Evolutionary conservation across 2,329 filamentous ascomycete species (phyloP), one percentile per base, ranked within the genome.

Genomic region (Fusarium chlamydosporum): DNA sequence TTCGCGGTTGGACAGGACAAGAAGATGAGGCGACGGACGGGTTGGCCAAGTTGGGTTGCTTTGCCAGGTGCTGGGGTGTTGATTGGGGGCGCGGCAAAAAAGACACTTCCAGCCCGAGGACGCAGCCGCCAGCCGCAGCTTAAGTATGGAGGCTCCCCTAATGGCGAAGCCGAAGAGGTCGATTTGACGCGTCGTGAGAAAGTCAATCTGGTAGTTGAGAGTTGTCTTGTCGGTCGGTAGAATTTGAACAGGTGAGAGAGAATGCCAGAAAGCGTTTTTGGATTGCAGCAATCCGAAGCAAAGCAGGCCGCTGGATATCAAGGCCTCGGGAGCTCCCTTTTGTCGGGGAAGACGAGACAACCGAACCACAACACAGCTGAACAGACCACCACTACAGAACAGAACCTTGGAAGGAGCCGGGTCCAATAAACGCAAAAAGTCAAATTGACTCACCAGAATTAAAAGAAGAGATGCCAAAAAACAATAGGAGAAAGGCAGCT

Each of bases 21-120:
- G 47, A 63, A 65, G 53, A 59, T 69, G 69, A 72, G 71, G 71
- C 69, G 71, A 74, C 61, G 50, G 54, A 55, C 63, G 45, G 54
- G 53, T 68, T 70, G 63, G 53, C 55, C 52, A 57, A 62, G 63
- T 61, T 73, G 41, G 62, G 57, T 31, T 64, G 62, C 23, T 57
- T 71, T 68, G 20, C 54, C 40, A 40, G 52, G 64, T 65, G 61
- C 69, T 67, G 56, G 72, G 68, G 56, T 73, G 46, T 61, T 63
- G 41, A 68, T 72, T 68, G 68, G 61, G 48, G 66, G 68, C 69
- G 72, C 71, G 68, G 71, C 67, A 74, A 73, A 65, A 68, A 65
- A 61, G 58, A 50, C 59, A 64, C 57, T 61, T 72, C 64, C 58
- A 72, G 56, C 42, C 68, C 59, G 55, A 57, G 48, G 33, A 48